Evolutionary conservation across 306 rosid genomes (phyloP), one percentile per base, ranked within the genome.

Genomic region (Fragaria vesca): DNA sequence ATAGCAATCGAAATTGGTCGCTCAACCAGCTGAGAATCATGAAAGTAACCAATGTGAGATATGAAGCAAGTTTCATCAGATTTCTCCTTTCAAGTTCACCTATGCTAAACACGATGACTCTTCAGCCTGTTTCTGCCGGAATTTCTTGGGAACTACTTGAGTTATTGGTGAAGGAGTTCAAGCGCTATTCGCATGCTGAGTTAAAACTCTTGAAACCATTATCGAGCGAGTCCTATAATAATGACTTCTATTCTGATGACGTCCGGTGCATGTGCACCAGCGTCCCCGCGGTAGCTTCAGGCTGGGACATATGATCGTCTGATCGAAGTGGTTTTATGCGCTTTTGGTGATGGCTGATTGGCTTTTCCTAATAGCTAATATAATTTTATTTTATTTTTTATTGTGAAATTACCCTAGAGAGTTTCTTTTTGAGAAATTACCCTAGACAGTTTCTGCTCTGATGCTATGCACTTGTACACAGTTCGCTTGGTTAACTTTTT

Each of bases 101-200:
- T 1, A 80, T 66, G 65, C 87, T 91, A 16, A 87, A 88, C 80
- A 81, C 57, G 81, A 82, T 91, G 93, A 73, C 63, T 26, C 81
- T 91, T 76, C 79, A 81, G 74, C 87, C 93, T 55, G 76, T 30
- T 2, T 30, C 69, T 20, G 9, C 61, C 10, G 12, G n/a, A 55
- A 21, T 55, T 55, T 55, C 61, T 20, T 55, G 61, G 61, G 26
- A 8, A 20, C 12, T 2, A 18, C 3, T n/a, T 55, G 6, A 18
- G 26, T 30, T 30, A 30, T n/a, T 55, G 61, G 28, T 55, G 61
- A 20, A 2, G 3, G 12, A 18, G 24, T 6, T 55, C 61, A 55
- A 20, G 61, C 3, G 61, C 61, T 1, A 18, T 6, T 20, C 8
- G 12, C 28, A 55, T 7, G 28, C 26, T 17, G 28, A 55, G 7